Evolutionary conservation across 2,329 filamentous ascomycete species (phyloP).

Genomic region (Fusarium xyrophilum): DNA sequence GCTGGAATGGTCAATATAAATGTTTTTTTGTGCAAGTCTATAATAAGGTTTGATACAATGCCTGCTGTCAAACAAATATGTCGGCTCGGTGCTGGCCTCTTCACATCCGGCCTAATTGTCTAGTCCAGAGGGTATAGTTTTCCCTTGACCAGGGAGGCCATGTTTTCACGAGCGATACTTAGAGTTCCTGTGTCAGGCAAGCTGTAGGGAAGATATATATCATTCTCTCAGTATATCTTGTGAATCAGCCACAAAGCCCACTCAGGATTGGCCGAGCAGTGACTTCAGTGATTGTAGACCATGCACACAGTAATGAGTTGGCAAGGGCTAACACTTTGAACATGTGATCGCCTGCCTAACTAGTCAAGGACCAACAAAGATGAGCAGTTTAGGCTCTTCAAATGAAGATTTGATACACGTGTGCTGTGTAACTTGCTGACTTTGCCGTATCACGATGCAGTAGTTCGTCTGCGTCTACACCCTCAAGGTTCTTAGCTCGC

Average conservation of each 20-base stretch:
- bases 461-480: background rate
- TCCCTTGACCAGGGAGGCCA: background rate
- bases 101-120: background rate
- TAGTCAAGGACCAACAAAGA: background rate
- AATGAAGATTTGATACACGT: background rate
- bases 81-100: fast-evolving
- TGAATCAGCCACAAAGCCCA: too few species aligned
- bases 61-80: background rate
- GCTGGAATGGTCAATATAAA: background rate
- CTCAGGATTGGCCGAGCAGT: background rate
- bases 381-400: background rate
- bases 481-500: background rate
- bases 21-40: too few species aligned
- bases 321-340: background rate
- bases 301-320: background rate
- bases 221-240: too few species aligned
- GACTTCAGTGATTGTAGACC: too few species aligned
- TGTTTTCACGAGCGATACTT: background rate
- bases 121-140: background rate
- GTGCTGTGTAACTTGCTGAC: background rate
- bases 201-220: too few species aligned
- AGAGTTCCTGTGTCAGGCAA: too few species aligned
- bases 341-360: background rate
- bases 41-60: background rate
- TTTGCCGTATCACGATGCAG: background rate